Percentiles rank a stretch among this genome's conserved stretches.
phyloP scores from a whole-genome alignment of 2,329 filamentous ascomycete genomes.

The Fusarium bactridioides region DNA sequence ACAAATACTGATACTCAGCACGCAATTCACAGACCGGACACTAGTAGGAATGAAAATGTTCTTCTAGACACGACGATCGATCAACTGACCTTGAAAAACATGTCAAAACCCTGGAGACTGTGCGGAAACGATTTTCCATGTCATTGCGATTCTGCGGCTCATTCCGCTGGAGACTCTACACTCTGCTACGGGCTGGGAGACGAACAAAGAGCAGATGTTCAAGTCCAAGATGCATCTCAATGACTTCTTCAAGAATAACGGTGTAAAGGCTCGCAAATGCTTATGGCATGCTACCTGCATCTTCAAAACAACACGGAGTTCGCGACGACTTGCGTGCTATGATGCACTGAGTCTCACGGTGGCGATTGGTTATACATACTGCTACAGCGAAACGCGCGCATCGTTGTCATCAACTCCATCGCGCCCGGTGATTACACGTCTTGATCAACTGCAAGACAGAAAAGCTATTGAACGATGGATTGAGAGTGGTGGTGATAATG shows the following conservation, averaged over 20 bases:
- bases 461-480: background rate
- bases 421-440: fast-evolving
- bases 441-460: background rate
- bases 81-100: fast-evolving
- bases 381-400: background rate
- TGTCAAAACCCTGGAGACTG: fast-evolving
- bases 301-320: background rate
- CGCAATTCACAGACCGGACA: fast-evolving
- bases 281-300: background rate
- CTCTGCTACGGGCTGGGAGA: background rate
- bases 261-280: fast-evolving
- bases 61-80: background rate
- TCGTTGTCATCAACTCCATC: fast-evolving
- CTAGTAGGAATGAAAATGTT: fast-evolving
- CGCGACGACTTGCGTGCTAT: background rate
- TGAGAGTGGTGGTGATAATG: fast-evolving
- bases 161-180: background rate
- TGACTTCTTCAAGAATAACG: background rate
- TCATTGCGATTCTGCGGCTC: background rate
- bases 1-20: fast-evolving
- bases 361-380: background rate
- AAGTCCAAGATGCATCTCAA: background rate
- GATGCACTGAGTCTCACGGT: background rate
- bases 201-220: background rate
- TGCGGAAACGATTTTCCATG: background rate